Conservation (phyloP, 257 asterid species). For the Gentiana macrophylla region DNA sequence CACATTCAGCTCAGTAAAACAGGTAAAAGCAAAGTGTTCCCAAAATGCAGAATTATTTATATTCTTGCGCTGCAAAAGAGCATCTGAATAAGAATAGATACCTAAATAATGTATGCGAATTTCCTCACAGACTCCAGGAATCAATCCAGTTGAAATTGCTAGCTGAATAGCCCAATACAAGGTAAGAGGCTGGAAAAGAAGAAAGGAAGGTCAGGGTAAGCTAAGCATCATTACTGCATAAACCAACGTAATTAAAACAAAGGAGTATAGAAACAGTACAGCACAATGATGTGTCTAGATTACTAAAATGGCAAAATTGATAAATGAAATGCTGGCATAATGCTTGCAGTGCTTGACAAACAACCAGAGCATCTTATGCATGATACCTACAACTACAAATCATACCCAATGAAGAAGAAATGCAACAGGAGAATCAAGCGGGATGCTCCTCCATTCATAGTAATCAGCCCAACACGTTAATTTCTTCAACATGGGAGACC, state of each 20-base stretch:
- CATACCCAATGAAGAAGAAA: constrained; percentile 95
- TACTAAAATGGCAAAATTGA: too few species aligned
- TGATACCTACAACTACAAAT: too few species aligned
- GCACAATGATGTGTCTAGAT: too few species aligned
- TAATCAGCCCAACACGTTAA: constrained; percentile 70
- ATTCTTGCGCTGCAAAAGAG: too few species aligned
- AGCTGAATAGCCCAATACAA: constrained; percentile 61
- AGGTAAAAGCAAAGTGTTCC: neutral
- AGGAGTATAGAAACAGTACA: too few species aligned
- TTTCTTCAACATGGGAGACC: constrained; percentile 26
- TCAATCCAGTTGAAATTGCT: constrained; percentile 38
- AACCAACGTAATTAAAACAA: too few species aligned
- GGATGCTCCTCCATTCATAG: constrained; percentile 89
- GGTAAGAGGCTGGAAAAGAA: constrained; percentile 64
- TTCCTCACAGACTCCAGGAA: constrained; percentile 33
- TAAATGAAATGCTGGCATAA: too few species aligned
- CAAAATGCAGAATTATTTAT: too few species aligned
- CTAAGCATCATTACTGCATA: too few species aligned
- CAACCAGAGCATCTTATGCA: too few species aligned
- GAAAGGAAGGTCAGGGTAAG: neutral
- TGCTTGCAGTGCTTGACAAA: too few species aligned
- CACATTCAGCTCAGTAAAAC: neutral
- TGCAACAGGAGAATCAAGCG: constrained; percentile 70
- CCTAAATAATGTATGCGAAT: constrained; percentile 81
- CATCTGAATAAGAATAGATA: constrained; percentile 14